phyloP scores from a whole-genome alignment of 768 basidiomycete species.

The Termitomyces sp. region DNA sequence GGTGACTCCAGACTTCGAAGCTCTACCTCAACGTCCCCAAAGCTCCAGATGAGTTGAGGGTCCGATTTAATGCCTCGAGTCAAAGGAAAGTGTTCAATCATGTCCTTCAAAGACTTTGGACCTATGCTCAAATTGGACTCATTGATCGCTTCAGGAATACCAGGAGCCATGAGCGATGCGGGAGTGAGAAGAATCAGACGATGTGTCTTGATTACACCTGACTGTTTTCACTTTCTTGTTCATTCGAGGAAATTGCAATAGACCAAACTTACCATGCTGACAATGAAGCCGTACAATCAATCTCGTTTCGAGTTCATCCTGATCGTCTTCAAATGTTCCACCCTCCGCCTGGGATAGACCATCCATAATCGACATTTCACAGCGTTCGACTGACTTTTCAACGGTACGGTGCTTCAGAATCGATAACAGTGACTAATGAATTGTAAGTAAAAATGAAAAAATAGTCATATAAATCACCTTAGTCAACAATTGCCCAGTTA shows the following conservation, averaged over 20 bases:
- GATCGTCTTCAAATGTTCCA: constrained; percentile 35
- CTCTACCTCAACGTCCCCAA: constrained; percentile 59
- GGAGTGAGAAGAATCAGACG: constrained; percentile 56
- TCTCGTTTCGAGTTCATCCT: constrained; percentile 64
- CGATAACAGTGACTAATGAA: constrained; percentile 54
- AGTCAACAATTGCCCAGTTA: constrained; percentile 62
- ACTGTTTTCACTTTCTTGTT: background rate
- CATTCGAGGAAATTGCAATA: background rate
- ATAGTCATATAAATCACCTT: constrained; percentile 39
- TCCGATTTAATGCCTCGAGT: constrained; percentile 60
- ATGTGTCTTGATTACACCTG: constrained; percentile 82
- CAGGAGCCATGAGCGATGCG: constrained; percentile 57
- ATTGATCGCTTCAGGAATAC: constrained; percentile 47
- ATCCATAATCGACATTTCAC: constrained; percentile 68
- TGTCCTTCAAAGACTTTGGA: constrained; percentile 65
- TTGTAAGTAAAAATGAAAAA: background rate
- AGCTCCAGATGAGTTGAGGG: constrained; percentile 80
- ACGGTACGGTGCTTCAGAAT: constrained; percentile 69
- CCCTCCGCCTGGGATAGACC: constrained; percentile 26
- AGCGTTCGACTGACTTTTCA: constrained; percentile 73
- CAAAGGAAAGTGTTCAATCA: constrained; percentile 77
- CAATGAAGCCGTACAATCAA: constrained; percentile 71
- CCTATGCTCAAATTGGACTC: constrained; percentile 70
- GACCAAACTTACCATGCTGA: constrained; percentile 57
- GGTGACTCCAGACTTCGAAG: constrained; percentile 66